These are phyloP conservation scores for Metarhizium brunneum DNA, from an alignment of 2,329 filamentous ascomycete genomes.

Conservation along the genomic window DNA sequence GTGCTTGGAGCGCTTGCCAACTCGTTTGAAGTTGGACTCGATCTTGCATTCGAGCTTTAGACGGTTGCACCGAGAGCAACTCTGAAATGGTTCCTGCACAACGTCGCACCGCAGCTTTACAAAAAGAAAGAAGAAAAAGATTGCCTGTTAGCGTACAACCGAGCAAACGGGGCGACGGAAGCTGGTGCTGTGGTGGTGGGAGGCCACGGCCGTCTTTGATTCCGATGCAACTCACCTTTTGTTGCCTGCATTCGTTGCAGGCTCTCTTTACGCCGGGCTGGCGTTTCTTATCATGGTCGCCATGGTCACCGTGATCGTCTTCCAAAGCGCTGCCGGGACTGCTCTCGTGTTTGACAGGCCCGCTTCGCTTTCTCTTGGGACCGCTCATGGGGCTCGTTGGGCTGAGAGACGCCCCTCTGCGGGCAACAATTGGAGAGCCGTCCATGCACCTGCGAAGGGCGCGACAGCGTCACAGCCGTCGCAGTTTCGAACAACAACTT, in stretches of 20 bases:
- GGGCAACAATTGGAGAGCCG: slow-evolving; percentile 35
- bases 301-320: slow-evolving; percentile 36
- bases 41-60: slow-evolving; percentile 78
- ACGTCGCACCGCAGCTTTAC: slow-evolving; percentile 72
- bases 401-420: slow-evolving; percentile 39
- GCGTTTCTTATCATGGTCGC: slow-evolving; percentile 50
- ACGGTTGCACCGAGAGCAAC: slow-evolving; percentile 69
- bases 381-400: slow-evolving; percentile 45
- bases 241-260: slow-evolving; percentile 77
- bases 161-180: not conserved
- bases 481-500: slow-evolving; percentile 8
- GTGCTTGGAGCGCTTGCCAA: slow-evolving; percentile 74
- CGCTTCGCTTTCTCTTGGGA: slow-evolving; percentile 50
- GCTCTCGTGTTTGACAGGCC: slow-evolving; percentile 43
- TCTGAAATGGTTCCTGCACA: slow-evolving; percentile 68
- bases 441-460: slow-evolving; percentile 31
- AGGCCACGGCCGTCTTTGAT: not conserved
- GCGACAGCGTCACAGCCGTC: slow-evolving; percentile 10
- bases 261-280: slow-evolving; percentile 67
- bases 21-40: slow-evolving; percentile 77
- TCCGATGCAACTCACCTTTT: slow-evolving; percentile 54
- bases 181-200: not conserved
- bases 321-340: slow-evolving; percentile 46
- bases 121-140: too few relatives aligned
- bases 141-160: not conserved